A percentile compares a stretch with the other conserved stretches of the same genome.
phyloP scores from a whole-genome alignment of 2,329 filamentous ascomycete genomes.

The Aspergillus proliferans region DNA sequence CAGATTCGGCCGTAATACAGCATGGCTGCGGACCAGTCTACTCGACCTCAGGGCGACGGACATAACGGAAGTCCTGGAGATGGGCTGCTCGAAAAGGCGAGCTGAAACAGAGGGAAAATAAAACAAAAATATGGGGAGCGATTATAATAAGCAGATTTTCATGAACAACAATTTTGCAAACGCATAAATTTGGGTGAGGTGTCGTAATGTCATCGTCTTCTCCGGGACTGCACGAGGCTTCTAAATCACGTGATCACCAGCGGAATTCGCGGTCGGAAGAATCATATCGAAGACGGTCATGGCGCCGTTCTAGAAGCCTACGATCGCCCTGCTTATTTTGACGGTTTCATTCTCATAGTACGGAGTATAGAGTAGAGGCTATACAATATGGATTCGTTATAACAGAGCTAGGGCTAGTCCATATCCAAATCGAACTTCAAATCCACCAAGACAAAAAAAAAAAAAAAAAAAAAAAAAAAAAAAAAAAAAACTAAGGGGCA shows the following conservation, averaged over 20 bases:
- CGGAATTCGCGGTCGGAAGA: constrained; percentile 5
- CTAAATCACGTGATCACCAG: constrained; percentile 11
- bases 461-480: too few relatives aligned
- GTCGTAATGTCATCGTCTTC: constrained; percentile 8
- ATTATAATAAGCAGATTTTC: background rate
- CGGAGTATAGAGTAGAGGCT: too few relatives aligned
- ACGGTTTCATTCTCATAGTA: too few relatives aligned
- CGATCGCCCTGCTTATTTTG: too few relatives aligned
- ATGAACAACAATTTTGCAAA: background rate
- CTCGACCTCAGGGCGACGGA: constrained; percentile 35
- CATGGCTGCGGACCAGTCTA: constrained; percentile 31
- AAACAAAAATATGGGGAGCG: background rate
- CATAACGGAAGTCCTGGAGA: constrained; percentile 26
- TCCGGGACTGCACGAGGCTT: constrained; percentile 7
- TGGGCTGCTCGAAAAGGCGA: constrained; percentile 18
- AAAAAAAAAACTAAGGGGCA: too few relatives aligned
- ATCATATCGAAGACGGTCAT: background rate
- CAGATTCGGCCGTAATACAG: constrained; percentile 24
- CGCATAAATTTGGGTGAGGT: constrained; percentile 5
- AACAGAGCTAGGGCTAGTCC: too few relatives aligned
- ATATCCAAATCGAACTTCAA: too few relatives aligned
- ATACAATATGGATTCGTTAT: too few relatives aligned
- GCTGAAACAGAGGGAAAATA: constrained; percentile 3
- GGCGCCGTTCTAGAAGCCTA: too few relatives aligned
- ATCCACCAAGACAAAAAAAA: too few relatives aligned